Conservation (phyloP, 495 filamentous ascomycete genomes). For the Niebla homalea region DNA sequence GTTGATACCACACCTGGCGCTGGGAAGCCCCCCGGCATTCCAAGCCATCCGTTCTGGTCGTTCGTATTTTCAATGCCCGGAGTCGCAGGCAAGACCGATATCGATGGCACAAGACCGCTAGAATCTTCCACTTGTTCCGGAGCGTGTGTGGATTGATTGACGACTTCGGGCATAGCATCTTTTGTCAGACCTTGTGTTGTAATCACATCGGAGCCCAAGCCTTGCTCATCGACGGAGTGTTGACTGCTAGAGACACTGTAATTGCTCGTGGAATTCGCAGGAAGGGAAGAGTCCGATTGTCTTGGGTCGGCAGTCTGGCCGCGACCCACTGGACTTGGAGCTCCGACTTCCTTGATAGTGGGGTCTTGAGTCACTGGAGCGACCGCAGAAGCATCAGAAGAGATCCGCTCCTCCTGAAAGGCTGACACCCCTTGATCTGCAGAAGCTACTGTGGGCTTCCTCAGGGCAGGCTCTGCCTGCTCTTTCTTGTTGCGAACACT, state of each 20-base stretch:
- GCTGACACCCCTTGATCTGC: conserved; percentile 36
- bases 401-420: too few relatives aligned
- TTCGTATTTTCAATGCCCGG: conserved; percentile 27
- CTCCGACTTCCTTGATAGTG: conserved; percentile 25
- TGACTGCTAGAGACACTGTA: too few relatives aligned
- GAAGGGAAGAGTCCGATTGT: too few relatives aligned
- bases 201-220: neutral
- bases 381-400: conserved; percentile 17
- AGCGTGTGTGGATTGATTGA: neutral
- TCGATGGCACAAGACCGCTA: conserved; percentile 25
- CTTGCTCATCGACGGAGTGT: neutral
- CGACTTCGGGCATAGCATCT: neutral
- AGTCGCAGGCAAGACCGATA: conserved; percentile 34
- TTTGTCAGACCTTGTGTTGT: neutral
- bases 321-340: neutral
- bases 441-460: conserved; percentile 1
- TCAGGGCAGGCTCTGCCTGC: conserved; percentile 13
- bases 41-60: conserved; percentile 19
- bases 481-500: conserved; percentile 47
- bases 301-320: too few relatives aligned
- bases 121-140: conserved; percentile 3
- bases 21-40: conserved; percentile 26
- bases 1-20: neutral
- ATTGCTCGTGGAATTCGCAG: too few relatives aligned
- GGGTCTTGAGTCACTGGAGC: conserved; percentile 43